A percentile compares a stretch with the other conserved stretches of the same genome.
Evolutionary conservation across 2,329 filamentous ascomycete species (phyloP).

Genomic region (Mariannaea sp.): DNA sequence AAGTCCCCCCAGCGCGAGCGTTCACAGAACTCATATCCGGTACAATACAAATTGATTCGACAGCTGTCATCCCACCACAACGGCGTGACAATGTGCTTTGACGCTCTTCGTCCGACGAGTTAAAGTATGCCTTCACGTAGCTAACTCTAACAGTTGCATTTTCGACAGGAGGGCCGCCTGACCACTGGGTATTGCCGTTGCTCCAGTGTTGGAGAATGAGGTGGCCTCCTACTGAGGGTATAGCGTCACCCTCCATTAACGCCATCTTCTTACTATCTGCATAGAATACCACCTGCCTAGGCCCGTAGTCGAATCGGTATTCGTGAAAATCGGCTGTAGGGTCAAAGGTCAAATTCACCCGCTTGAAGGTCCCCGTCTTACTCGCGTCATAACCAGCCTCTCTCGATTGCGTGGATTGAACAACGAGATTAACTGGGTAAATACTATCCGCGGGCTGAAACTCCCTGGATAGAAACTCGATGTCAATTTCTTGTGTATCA

Average conservation of each 20-base stretch:
- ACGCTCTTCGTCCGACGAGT: conserved; percentile 57
- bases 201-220: conserved; percentile 78
- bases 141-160: conserved; percentile 68
- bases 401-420: conserved; percentile 68
- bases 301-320: conserved; percentile 77
- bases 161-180: conserved; percentile 66
- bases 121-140: conserved; percentile 82
- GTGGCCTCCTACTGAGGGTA: conserved; percentile 66
- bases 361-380: conserved; percentile 61
- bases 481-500: conserved; percentile 79
- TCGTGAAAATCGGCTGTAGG: conserved; percentile 72
- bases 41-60: conserved; percentile 33
- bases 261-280: conserved; percentile 65
- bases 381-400: conserved; percentile 65
- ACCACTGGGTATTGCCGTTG: conserved; percentile 75
- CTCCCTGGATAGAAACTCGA: conserved; percentile 75
- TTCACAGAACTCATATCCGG: conserved; percentile 29
- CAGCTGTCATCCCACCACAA: conserved; percentile 21
- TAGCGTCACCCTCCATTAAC: conserved; percentile 58
- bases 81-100: conserved; percentile 15
- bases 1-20: conserved; percentile 30
- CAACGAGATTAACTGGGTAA: conserved; percentile 73
- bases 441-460: conserved; percentile 56
- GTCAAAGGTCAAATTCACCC: conserved; percentile 66
- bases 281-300: conserved; percentile 68